Evolutionary conservation across 164 flowering plant genomes (phyloP).

Genomic region (Santalum album): DNA sequence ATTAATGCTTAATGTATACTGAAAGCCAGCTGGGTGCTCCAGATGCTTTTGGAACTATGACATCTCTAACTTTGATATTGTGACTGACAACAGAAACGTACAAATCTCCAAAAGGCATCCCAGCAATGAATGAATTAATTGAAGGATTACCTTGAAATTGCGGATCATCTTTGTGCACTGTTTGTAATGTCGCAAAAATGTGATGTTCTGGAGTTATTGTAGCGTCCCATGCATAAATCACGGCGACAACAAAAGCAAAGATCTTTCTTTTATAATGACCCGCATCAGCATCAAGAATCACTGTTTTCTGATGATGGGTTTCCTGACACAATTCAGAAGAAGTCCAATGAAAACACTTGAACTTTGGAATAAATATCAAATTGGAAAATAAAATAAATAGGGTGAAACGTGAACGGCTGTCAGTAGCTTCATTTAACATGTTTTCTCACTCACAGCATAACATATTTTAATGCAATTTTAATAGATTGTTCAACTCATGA

Average conservation of each 20-base stretch:
- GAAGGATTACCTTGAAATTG: conserved; percentile 23
- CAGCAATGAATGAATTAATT: not conserved
- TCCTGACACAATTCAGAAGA: conserved; percentile 20
- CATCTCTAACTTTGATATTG: no score
- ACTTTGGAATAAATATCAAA: not conserved
- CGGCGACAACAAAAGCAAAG: conserved; percentile 39
- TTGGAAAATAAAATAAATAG: no score
- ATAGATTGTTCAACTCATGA: no score
- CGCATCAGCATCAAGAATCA: conserved; percentile 46
- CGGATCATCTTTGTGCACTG: conserved; percentile 34
- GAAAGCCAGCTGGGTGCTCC: no score
- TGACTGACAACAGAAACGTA: no score
- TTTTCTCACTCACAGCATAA: no score
- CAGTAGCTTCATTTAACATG: no score
- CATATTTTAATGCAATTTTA: no score
- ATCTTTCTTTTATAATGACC: conserved; percentile 34
- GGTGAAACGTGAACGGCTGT: not conserved
- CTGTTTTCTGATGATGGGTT: conserved; percentile 52
- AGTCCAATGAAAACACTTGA: no score
- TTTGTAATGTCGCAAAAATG: conserved; percentile 24
- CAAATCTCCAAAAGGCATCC: no score
- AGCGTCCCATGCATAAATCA: conserved; percentile 38
- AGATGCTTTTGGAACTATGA: no score
- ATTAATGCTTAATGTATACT: no score
- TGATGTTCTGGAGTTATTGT: conserved; percentile 37